Evolutionary conservation across 2,329 filamentous ascomycete species (phyloP).

Genomic region (Anthostomella pinea): DNA sequence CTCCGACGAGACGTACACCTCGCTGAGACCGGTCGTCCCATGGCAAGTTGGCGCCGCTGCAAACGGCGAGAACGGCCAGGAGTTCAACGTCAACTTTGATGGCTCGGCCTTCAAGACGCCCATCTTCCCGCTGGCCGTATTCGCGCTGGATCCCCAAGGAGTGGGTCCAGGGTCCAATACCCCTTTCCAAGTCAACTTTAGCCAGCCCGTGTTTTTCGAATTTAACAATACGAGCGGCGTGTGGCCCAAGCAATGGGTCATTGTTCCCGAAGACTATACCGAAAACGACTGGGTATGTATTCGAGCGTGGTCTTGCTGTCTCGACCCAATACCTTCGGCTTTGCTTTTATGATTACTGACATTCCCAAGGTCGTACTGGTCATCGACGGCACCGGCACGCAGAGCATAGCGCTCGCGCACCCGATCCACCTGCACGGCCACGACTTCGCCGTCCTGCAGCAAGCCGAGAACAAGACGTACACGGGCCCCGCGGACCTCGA

Average conservation of each 20-base stretch:
- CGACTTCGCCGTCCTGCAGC: constrained; percentile 1
- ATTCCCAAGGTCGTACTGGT: no score
- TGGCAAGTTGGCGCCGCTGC: no score
- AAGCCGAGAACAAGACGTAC: not conserved
- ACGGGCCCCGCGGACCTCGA: constrained; percentile 18
- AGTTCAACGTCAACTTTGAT: not conserved
- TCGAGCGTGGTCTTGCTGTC: not conserved
- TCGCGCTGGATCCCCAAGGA: not conserved
- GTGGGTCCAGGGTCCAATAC: not conserved
- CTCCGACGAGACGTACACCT: no score
- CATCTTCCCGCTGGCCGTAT: not conserved
- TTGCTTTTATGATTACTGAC: not conserved
- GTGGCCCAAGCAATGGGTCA: not conserved
- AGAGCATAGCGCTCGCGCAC: no score
- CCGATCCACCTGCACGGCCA: constrained; percentile 1
- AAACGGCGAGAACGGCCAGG: no score
- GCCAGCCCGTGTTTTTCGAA: no score
- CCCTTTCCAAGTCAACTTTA: no score
- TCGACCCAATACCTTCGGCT: not conserved
- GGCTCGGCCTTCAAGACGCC: not conserved
- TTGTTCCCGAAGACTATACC: not conserved
- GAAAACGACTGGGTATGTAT: not conserved
- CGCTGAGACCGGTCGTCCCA: no score
- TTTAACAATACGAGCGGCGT: no score
- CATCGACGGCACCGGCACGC: no score